A percentile compares a stretch with the other conserved stretches of the same genome.
Conservation (phyloP, 768 basidiomycete genomes). For the Coprinopsis strossmayeri region DNA sequence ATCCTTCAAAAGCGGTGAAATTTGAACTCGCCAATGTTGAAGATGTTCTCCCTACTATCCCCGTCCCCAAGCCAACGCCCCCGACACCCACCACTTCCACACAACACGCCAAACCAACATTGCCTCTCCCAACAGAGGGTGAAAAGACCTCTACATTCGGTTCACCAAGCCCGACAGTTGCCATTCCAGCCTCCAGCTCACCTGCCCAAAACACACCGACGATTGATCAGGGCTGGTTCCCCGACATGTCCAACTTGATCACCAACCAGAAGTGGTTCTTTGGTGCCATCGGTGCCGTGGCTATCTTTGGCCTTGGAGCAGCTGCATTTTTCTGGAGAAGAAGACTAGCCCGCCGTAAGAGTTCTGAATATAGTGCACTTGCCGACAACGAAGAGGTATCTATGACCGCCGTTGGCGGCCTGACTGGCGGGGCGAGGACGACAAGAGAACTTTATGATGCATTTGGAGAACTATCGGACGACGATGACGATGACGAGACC, state of each 20-base stretch:
- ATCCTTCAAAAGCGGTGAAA: slow-evolving; percentile 55
- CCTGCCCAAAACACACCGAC: slow-evolving; percentile 23
- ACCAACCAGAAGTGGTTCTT: slow-evolving; percentile 87
- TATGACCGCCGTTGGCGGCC: slow-evolving; percentile 59
- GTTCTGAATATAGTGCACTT: slow-evolving; percentile 49
- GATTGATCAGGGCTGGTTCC: slow-evolving; percentile 81
- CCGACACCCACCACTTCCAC: slow-evolving; percentile 41
- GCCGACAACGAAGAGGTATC: slow-evolving; percentile 63
- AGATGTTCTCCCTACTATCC: slow-evolving; percentile 39
- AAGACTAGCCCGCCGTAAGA: slow-evolving; percentile 32
- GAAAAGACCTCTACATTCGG: slow-evolving; percentile 45
- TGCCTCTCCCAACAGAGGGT: slow-evolving; percentile 75
- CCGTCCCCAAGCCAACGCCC: slow-evolving; percentile 25
- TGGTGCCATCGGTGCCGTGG: slow-evolving; percentile 71
- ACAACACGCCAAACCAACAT: slow-evolving; percentile 78
- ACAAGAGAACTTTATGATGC: slow-evolving; percentile 95
- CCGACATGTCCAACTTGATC: slow-evolving; percentile 66
- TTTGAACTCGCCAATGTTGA: slow-evolving; percentile 56
- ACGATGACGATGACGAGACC: slow-evolving; percentile 73
- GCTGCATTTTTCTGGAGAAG: slow-evolving; percentile 81
- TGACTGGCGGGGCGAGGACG: slow-evolving; percentile 34
- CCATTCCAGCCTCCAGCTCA: slow-evolving; percentile 35
- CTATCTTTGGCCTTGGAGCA: slow-evolving; percentile 63
- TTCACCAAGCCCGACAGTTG: slow-evolving; percentile 18
- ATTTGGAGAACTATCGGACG: slow-evolving; percentile 86